A percentile compares a stretch with the other conserved stretches of the same genome.
Evolutionary conservation across 1,284 basidiomycete genomes (phyloP).

Genomic region (Boletus sp.): DNA sequence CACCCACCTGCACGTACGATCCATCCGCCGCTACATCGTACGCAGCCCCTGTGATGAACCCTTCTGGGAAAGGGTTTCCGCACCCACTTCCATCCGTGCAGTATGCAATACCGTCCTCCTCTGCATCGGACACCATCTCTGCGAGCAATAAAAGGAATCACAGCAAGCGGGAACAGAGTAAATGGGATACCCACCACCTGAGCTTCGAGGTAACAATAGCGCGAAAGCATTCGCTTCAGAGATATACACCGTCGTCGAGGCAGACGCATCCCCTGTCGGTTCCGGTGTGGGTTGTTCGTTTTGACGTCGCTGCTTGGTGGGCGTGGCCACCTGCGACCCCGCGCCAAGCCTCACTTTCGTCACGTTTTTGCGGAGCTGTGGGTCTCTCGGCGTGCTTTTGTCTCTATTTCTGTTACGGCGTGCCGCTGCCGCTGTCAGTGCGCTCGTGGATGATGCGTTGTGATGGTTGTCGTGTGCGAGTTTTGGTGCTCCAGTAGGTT

Average conservation of each 20-base stretch:
- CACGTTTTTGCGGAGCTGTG: background rate
- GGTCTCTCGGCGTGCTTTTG: background rate
- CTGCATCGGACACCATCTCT: constrained; percentile 46
- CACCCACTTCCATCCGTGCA: constrained; percentile 38
- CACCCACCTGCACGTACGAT: constrained; percentile 44
- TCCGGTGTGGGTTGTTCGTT: constrained; percentile 44
- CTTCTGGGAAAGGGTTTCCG: constrained; percentile 33
- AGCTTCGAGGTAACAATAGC: constrained; percentile 38
- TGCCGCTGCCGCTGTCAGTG: background rate
- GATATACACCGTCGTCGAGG: constrained; percentile 43
- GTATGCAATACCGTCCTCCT: constrained; percentile 40
- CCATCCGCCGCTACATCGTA: constrained; percentile 39
- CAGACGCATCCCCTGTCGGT: constrained; percentile 42
- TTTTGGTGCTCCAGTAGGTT: background rate
- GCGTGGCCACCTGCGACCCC: constrained; percentile 9
- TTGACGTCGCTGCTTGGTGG: constrained; percentile 21
- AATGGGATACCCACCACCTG: constrained; percentile 36
- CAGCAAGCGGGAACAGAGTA: background rate
- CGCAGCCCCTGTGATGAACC: constrained; percentile 44
- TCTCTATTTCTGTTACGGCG: background rate
- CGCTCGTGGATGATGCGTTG: constrained; percentile 2
- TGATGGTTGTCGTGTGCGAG: background rate
- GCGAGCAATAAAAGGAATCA: background rate
- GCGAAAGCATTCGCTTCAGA: constrained; percentile 38
- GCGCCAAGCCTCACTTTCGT: background rate